Percentiles rank a stretch among this genome's conserved stretches.
These are phyloP conservation scores for Athelia sp. DNA, from an alignment of 1,284 basidiomycete species.

Conservation along the genomic window DNA sequence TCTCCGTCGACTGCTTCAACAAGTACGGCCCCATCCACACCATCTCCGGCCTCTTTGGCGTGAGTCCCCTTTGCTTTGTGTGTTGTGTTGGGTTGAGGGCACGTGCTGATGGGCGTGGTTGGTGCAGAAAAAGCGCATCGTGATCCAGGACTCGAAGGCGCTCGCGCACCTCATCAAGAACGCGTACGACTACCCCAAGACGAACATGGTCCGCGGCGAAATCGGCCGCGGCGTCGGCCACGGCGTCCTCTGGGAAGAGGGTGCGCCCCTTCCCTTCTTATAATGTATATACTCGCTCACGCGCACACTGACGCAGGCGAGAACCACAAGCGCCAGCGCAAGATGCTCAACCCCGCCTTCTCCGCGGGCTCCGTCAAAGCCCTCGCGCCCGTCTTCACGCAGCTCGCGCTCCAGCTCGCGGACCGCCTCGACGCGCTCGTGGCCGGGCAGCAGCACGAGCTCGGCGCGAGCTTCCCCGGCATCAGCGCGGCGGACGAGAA, in stretches of 20 bases:
- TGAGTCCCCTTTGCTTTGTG: background rate
- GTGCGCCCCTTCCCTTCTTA: background rate
- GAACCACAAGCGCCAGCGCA: background rate
- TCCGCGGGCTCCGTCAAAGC: background rate
- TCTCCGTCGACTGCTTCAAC: background rate
- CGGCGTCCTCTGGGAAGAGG: background rate
- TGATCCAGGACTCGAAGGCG: background rate
- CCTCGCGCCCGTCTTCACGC: background rate
- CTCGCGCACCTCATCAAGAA: constrained; percentile 1
- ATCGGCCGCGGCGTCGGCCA: background rate
- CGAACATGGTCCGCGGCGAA: background rate
- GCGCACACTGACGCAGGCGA: background rate
- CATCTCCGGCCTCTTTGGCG: background rate
- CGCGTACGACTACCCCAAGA: background rate
- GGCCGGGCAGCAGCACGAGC: background rate
- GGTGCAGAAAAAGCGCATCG: background rate
- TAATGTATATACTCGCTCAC: too few relatives aligned
- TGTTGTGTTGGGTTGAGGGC: background rate
- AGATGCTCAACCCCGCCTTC: constrained; percentile 1
- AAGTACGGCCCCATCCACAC: background rate
- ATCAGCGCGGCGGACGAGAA: background rate
- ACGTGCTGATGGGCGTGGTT: background rate
- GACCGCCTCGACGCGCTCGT: background rate
- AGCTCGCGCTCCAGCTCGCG: background rate
- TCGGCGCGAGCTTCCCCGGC: background rate